Percentiles rank a stretch among this genome's conserved stretches.
Conservation (phyloP, 768 basidiomycete species). For the Suillus alpinus region DNA sequence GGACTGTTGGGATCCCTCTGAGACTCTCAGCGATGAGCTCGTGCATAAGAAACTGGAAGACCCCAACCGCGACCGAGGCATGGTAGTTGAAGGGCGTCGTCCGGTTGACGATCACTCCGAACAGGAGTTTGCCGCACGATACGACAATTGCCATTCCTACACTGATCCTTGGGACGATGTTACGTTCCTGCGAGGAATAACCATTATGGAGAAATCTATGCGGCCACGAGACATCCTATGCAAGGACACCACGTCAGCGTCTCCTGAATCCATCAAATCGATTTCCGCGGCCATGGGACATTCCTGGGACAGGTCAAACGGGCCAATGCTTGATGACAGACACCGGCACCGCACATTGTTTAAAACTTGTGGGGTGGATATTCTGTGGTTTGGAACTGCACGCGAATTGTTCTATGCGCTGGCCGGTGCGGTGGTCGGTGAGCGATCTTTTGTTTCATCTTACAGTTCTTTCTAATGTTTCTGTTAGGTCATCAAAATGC, state of each 20-base stretch:
- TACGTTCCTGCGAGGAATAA: neutral
- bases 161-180: neutral
- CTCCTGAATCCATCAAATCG: neutral
- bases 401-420: neutral
- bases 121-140: neutral
- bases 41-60: neutral
- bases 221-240: neutral
- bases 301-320: neutral
- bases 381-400: neutral
- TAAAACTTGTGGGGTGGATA: neutral
- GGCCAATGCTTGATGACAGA: neutral
- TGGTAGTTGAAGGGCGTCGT: no score
- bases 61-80: neutral
- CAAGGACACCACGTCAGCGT: neutral
- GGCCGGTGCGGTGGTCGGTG: neutral
- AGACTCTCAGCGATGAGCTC: neutral
- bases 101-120: neutral
- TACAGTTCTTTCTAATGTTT: neutral
- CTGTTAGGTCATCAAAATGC: neutral
- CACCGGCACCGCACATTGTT: neutral
- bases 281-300: neutral
- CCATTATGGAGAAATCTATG: neutral
- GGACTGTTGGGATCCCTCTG: neutral
- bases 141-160: neutral
- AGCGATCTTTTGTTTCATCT: neutral